phyloP scores from a whole-genome alignment of 2,329 filamentous ascomycete genomes.

The Fusarium albidum region DNA sequence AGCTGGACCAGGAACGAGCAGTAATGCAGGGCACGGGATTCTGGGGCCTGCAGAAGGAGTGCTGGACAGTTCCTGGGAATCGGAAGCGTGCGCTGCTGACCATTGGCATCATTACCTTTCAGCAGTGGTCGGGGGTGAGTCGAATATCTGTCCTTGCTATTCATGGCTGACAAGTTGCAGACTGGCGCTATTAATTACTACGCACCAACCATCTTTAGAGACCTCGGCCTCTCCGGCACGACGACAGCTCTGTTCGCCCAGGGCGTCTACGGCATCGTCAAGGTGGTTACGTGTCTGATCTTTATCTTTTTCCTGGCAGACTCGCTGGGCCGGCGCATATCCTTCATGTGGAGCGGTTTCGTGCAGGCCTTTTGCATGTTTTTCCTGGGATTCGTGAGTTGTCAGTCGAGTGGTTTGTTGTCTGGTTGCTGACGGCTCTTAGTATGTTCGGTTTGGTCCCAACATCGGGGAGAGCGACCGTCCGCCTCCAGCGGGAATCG shows the following conservation, averaged over 20 bases:
- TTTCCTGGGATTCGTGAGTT: constrained; percentile 61
- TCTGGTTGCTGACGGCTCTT: not conserved
- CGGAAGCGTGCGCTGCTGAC: constrained; percentile 37
- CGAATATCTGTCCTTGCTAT: not conserved
- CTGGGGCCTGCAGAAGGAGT: constrained; percentile 34
- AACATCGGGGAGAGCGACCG: constrained; percentile 44
- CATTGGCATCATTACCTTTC: constrained; percentile 34
- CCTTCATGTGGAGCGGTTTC: constrained; percentile 38
- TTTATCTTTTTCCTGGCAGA: constrained; percentile 72
- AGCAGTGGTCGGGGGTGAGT: constrained; percentile 41
- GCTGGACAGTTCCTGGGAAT: constrained; percentile 29
- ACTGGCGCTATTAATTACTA: constrained; percentile 62
- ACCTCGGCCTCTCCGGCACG: constrained; percentile 61
- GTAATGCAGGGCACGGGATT: constrained; percentile 34
- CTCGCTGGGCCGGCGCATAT: constrained; percentile 65
- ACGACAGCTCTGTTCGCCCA: constrained; percentile 70
- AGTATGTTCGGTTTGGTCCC: constrained; percentile 61
- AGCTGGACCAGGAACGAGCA: constrained; percentile 31
- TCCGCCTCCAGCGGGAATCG: constrained; percentile 55
- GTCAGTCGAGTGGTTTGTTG: rapidly evolving
- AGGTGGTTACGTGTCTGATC: constrained; percentile 66
- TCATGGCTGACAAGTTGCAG: constrained; percentile 1
- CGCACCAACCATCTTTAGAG: constrained; percentile 68
- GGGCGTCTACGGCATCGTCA: constrained; percentile 73
- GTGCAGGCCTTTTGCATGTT: constrained; percentile 56